phyloP scores from a whole-genome alignment of 1,284 basidiomycete genomes.

The Sutorius eximius region DNA sequence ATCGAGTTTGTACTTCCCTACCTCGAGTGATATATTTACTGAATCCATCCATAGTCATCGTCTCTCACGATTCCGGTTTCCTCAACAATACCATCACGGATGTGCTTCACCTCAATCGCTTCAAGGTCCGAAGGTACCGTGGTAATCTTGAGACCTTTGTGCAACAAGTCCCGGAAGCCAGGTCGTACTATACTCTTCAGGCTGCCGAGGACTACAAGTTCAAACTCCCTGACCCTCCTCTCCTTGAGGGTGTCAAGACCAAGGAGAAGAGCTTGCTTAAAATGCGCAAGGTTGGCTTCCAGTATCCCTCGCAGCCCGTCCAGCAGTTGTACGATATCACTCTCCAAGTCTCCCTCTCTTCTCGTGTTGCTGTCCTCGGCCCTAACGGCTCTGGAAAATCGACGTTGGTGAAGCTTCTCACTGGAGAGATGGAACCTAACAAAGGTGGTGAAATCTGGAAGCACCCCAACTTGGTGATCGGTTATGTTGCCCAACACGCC shows the following conservation, averaged over 20 bases:
- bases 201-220: conserved; percentile 95
- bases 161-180: conserved; percentile 93
- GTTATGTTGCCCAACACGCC: conserved; percentile 97
- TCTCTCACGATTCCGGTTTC: conserved; percentile 99
- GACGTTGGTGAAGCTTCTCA: conserved; percentile 97
- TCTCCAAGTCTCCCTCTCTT: conserved; percentile 95
- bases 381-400: conserved; percentile 99
- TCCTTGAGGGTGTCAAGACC: conserved; percentile 99
- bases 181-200: conserved; percentile 96
- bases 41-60: conserved; percentile 64
- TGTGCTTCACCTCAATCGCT: conserved; percentile 98
- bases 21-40: conserved; percentile 14
- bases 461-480: conserved; percentile 98
- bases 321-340: conserved; percentile 95
- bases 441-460: conserved; percentile 97
- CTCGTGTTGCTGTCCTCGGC: conserved; percentile 94
- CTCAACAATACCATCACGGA: conserved; percentile 99
- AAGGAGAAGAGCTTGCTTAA: conserved; percentile 98
- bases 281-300: conserved; percentile 98
- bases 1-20: conserved; percentile 61
- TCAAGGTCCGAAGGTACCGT: conserved; percentile 97
- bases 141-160: conserved; percentile 98
- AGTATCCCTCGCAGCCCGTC: conserved; percentile 83
- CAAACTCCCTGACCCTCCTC: conserved; percentile 93
- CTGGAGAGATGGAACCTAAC: conserved; percentile 97